These are phyloP conservation scores for Excoecaria agallocha DNA, from an alignment of 345 rosid genomes.

Conservation along the genomic window DNA sequence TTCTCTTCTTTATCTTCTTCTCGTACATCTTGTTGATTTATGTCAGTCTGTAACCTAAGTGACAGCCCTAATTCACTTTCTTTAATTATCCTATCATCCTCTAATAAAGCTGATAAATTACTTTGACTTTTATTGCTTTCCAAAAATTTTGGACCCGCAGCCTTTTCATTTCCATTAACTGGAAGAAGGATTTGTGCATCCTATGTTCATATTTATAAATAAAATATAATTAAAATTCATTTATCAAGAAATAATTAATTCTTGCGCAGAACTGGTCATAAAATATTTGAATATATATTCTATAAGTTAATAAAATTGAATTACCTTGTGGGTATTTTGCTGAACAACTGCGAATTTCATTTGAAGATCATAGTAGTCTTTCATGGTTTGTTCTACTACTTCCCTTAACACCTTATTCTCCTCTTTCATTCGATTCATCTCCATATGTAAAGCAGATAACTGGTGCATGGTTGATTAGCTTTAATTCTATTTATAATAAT, in stretches of 20 bases:
- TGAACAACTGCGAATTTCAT: conserved; percentile 43
- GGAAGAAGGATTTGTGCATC: conserved; percentile 40
- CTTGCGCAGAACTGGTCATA: too few species aligned
- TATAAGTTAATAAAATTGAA: too few species aligned
- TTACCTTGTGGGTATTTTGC: conserved; percentile 39
- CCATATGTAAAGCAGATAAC: conserved; percentile 45
- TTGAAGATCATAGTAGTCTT: conserved; percentile 52
- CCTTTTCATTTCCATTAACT: conserved; percentile 16
- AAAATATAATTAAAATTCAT: not conserved
- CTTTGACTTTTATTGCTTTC: conserved; percentile 3
- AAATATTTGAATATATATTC: too few species aligned
- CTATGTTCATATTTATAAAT: conserved; percentile 11
- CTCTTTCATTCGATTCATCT: conserved; percentile 58
- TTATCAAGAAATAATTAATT: not conserved
- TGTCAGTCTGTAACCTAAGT: conserved; percentile 33
- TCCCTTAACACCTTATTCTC: conserved; percentile 53
- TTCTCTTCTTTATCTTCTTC: conserved; percentile 15
- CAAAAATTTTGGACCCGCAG: not conserved
- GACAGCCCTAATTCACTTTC: conserved; percentile 49
- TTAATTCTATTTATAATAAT: not conserved
- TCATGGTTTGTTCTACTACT: conserved; percentile 56
- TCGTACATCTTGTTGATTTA: conserved; percentile 1
- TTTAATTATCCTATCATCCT: not conserved
- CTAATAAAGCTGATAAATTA: not conserved
- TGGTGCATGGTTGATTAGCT: conserved; percentile 5